Conservation (phyloP, 1,139 yeast species). For the Nematodospora anomalae region DNA sequence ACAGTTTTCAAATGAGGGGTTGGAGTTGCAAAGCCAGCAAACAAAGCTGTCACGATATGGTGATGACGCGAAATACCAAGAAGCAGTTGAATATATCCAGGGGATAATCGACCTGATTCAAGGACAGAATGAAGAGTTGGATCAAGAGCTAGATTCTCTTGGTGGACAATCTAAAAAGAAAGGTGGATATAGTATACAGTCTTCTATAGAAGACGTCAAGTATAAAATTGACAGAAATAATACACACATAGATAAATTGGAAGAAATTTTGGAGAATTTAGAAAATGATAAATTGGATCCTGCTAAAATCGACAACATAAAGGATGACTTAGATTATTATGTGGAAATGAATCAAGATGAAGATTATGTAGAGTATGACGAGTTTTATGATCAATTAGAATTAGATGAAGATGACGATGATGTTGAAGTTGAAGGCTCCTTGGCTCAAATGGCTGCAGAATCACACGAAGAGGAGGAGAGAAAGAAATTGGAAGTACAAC, state of each 20-base stretch:
- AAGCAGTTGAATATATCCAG: slow-evolving; percentile 70
- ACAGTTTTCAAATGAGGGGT: slow-evolving; percentile 93
- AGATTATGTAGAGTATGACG: slow-evolving; percentile 95
- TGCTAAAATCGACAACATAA: slow-evolving; percentile 73
- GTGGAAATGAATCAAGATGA: slow-evolving; percentile 94
- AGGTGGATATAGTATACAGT: slow-evolving; percentile 39
- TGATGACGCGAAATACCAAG: slow-evolving; percentile 76
- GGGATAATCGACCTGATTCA: slow-evolving; percentile 79
- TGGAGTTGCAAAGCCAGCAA: slow-evolving; percentile 61
- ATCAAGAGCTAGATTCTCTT: slow-evolving; percentile 70
- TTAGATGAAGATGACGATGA: slow-evolving; percentile 55
- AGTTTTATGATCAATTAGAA: slow-evolving; percentile 84
- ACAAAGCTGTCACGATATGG: slow-evolving; percentile 33
- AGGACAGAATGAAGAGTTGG: slow-evolving; percentile 77
- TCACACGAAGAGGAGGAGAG: slow-evolving; percentile 16
- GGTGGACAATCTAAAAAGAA: slow-evolving; percentile 49
- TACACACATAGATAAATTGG: slow-evolving; percentile 77
- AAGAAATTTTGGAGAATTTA: slow-evolving; percentile 70
- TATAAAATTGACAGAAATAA: slow-evolving; percentile 73
- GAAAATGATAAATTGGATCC: slow-evolving; percentile 85
- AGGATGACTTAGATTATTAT: slow-evolving; percentile 90
- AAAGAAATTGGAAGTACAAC: slow-evolving; percentile 7
- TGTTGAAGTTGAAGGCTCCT: slow-evolving; percentile 18
- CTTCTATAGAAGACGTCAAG: slow-evolving; percentile 59
- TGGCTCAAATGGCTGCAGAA: slow-evolving; percentile 38